A percentile compares a stretch with the other conserved stretches of the same genome.
phyloP scores from a whole-genome alignment of 805 yeast genomes.

The Yarrowia osloensis region DNA sequence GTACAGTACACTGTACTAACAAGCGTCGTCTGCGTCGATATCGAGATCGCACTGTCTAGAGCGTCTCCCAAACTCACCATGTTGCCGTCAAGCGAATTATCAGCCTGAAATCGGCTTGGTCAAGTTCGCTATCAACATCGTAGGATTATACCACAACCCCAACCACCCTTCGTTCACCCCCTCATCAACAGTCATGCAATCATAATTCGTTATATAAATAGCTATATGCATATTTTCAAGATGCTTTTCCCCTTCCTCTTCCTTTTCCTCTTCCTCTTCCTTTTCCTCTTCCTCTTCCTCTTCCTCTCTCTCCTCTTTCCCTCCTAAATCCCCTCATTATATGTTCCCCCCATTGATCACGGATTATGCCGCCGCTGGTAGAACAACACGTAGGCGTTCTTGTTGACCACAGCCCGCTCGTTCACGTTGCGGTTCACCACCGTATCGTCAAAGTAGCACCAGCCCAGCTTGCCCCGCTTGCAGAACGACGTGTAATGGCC shows the following conservation, averaged over 20 bases:
- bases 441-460: constrained; percentile 86
- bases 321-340: neutral
- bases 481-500: constrained; percentile 91
- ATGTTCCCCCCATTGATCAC: neutral
- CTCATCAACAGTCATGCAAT: constrained; percentile 25
- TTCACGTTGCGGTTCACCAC: constrained; percentile 58
- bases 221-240: constrained; percentile 25
- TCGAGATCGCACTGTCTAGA: no score
- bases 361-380: constrained; percentile 43
- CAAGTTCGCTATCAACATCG: no score
- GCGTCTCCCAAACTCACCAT: no score
- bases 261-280: no score
- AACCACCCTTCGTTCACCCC: no score
- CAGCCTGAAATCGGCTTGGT: no score
- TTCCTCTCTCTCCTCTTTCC: no score
- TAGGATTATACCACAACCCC: no score
- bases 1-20: no score
- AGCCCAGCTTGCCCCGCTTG: constrained; percentile 60
- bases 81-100: no score
- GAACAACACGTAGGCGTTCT: constrained; percentile 81
- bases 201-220: constrained; percentile 30
- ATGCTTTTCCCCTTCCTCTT: neutral
- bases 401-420: constrained; percentile 57
- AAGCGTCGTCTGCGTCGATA: no score
- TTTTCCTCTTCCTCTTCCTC: no score